Percentiles rank a stretch among this genome's conserved stretches.
These are phyloP conservation scores for Podospora comata DNA, from an alignment of 495 filamentous ascomycete genomes.

Conservation along the genomic window DNA sequence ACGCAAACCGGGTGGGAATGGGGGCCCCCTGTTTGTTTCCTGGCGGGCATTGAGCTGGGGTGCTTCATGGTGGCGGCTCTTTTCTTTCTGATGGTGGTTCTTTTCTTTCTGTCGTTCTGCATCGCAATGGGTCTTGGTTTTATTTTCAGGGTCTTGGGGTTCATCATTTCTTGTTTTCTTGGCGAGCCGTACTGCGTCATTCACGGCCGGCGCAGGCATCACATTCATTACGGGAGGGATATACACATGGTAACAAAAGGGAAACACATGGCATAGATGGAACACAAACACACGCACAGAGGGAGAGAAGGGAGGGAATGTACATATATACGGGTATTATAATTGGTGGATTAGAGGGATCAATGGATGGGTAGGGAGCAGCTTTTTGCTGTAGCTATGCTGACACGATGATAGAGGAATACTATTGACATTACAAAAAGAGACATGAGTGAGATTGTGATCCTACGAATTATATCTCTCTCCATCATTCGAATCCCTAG, in stretches of 20 bases:
- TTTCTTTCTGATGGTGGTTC: conserved; percentile 10
- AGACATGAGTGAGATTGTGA: too few species aligned
- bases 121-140: conserved; percentile 16
- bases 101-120: conserved; percentile 16
- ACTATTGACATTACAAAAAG: not conserved
- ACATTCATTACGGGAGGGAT: not conserved
- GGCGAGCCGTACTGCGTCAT: not conserved
- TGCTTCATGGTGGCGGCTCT: not conserved
- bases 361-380: not conserved
- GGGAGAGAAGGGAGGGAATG: not conserved
- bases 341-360: not conserved
- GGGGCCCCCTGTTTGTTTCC: not conserved
- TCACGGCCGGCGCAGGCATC: not conserved
- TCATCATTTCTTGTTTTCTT: not conserved
- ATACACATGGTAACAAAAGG: not conserved
- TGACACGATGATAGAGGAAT: not conserved
- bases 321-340: not conserved
- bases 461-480: too few species aligned
- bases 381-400: not conserved
- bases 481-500: too few species aligned
- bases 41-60: not conserved
- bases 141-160: conserved; percentile 2
- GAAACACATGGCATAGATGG: not conserved
- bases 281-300: not conserved
- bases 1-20: not conserved